Evolutionary conservation across 495 filamentous ascomycete species (phyloP).

Genomic region (Immersiella caudata): DNA sequence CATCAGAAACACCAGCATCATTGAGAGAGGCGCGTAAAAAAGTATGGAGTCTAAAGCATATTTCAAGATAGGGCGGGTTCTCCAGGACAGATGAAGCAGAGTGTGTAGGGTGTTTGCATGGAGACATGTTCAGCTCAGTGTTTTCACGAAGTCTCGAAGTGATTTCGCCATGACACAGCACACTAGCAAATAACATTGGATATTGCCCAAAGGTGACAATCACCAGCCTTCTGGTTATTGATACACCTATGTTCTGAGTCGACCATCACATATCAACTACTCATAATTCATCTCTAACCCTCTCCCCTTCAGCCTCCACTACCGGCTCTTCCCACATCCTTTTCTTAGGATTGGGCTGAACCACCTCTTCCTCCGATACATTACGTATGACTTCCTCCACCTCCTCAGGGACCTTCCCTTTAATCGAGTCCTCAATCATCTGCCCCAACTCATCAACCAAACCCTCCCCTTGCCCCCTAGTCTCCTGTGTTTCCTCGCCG

Average conservation of each 20-base stretch:
- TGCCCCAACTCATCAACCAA: conserved; percentile 53
- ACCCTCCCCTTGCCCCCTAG: conserved; percentile 36
- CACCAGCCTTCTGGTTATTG: background rate
- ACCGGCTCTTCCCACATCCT: conserved; percentile 71
- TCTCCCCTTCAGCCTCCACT: background rate
- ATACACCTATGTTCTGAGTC: background rate
- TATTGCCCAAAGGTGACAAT: background rate
- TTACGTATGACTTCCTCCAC: conserved; percentile 30
- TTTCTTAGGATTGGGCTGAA: conserved; percentile 62
- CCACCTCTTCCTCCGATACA: background rate
- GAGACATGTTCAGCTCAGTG: background rate
- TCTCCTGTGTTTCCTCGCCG: conserved; percentile 20
- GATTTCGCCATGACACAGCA: background rate
- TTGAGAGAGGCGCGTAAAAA: background rate
- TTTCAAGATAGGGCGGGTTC: background rate
- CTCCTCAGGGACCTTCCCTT: conserved; percentile 17
- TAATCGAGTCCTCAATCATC: conserved; percentile 51
- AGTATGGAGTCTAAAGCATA: background rate
- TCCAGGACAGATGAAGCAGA: background rate
- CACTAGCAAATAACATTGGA: background rate
- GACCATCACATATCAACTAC: conserved; percentile 23
- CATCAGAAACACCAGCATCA: background rate
- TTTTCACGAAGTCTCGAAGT: background rate
- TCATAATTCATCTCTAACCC: conserved; percentile 43
- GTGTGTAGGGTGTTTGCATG: background rate